Evolutionary conservation across 768 basidiomycete species (phyloP), one percentile per base, ranked within the genome.

Genomic region (Trametes cinnabarina): DNA sequence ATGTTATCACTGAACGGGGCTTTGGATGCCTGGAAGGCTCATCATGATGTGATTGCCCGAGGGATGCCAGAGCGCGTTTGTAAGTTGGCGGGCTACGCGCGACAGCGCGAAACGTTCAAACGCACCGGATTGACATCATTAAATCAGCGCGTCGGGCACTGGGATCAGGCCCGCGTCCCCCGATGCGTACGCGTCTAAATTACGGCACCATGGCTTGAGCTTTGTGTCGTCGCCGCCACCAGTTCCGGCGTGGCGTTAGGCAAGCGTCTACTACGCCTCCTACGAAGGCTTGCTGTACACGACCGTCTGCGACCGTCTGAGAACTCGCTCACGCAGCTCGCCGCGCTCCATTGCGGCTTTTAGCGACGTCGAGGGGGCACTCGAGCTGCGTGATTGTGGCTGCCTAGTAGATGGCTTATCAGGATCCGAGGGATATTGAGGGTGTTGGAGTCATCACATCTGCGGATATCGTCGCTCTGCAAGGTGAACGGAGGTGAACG

Each of bases 151-250:
- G 46, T 47, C 28, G 51, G 46, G 26, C 48, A 25, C 30, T 23
- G 25, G n/a, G 39, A 15, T 25, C 44, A 39, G 34, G 37, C 41
- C 20, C 47, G 37, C 26, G 40, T 32, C 2, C 12, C 26, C 34
- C 32, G 34, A 10, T 26, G 39, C 8, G 28, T 41, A 46, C 44
- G 63, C 63, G 63, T 53, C 51, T 48, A 37, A 34, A 25, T 55
- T 64, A 57, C 63, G 63, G 63, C 63, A 64, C 63, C 28, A 64
- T 34, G 63, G n/a, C 53, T 39, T 58, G 63, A 64, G 55, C 63
- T 39, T 64, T 64, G 63, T 64, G 63, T 61, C 63, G 63, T 50
- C 50, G 47, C 52, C 55, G 63, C 60, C 63, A 60, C 59, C 50
- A 60, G 26, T 39, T 25, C 48, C 42, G 43, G 48, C 58, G 58